These are phyloP conservation scores for Rhynchosporium graminicola DNA, from an alignment of 2,329 filamentous ascomycete genomes.

Conservation along the genomic window DNA sequence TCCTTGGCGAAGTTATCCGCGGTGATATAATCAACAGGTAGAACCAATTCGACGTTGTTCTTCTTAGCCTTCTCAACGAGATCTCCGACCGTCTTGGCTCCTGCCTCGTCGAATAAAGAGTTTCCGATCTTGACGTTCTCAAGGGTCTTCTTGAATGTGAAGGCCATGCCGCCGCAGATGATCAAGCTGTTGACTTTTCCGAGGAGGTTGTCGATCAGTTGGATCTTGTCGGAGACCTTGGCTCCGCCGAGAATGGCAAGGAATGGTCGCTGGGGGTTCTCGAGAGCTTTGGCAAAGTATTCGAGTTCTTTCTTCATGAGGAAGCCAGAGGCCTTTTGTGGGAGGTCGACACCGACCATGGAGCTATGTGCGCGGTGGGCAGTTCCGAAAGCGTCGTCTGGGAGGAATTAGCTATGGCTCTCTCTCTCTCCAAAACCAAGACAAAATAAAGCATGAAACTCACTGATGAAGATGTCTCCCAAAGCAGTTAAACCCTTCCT, in stretches of 20 bases:
- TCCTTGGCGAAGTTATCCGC: slow-evolving; percentile 92
- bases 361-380: slow-evolving; percentile 98
- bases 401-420: slow-evolving; percentile 24
- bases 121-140: slow-evolving; percentile 86
- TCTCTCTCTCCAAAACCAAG: background rate
- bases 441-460: slow-evolving; percentile 43
- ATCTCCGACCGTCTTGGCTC: slow-evolving; percentile 84
- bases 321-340: slow-evolving; percentile 96
- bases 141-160: slow-evolving; percentile 99
- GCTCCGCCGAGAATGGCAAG: slow-evolving; percentile 96
- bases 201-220: slow-evolving; percentile 97
- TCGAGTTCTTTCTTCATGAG: slow-evolving; percentile 99
- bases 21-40: slow-evolving; percentile 93
- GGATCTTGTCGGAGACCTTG: slow-evolving; percentile 99
- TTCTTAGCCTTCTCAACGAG: slow-evolving; percentile 95
- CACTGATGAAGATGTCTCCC: slow-evolving; percentile 95
- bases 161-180: slow-evolving; percentile 97
- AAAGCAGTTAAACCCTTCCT: slow-evolving; percentile 92
- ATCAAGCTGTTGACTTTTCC: slow-evolving; percentile 97
- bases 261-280: slow-evolving; percentile 92
- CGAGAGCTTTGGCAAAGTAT: slow-evolving; percentile 97
- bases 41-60: slow-evolving; percentile 92
- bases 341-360: slow-evolving; percentile 96
- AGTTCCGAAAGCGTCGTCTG: slow-evolving; percentile 97
- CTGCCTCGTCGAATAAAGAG: slow-evolving; percentile 90